Conservation (phyloP, 352 stramenopile species). For the Pythium insidiosum region DNA sequence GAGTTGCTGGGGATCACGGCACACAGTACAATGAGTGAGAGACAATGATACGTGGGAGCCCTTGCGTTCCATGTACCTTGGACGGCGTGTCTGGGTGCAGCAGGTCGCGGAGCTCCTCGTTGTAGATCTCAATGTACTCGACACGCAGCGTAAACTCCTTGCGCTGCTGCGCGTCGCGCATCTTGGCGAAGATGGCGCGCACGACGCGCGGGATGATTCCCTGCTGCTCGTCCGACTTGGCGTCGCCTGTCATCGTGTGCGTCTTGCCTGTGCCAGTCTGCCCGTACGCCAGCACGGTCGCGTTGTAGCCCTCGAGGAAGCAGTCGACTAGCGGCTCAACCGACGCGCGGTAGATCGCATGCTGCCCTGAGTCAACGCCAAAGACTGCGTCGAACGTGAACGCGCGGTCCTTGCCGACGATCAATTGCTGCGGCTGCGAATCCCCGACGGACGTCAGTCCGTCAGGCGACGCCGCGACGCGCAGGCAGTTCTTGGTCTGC, state of each 20-base stretch:
- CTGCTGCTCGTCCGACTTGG: conserved; percentile 42
- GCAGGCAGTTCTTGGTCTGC: conserved; percentile 72
- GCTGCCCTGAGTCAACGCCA: conserved; percentile 58
- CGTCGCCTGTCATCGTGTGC: conserved; percentile 87
- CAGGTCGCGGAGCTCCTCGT: conserved; percentile 95
- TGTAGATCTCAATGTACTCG: conserved; percentile 98
- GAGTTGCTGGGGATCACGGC: no score
- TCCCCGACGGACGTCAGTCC: conserved; percentile 19
- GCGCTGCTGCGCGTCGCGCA: conserved; percentile 28
- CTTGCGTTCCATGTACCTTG: conserved; percentile 36
- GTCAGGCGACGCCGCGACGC: conserved; percentile 41
- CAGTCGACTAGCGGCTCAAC: conserved; percentile 61
- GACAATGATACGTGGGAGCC: no score
- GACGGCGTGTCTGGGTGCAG: conserved; percentile 77
- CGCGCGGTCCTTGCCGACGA: conserved; percentile 74
- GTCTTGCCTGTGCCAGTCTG: conserved; percentile 92
- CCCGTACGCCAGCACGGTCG: conserved; percentile 76
- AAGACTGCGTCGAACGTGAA: conserved; percentile 90
- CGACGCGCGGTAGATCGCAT: conserved; percentile 65
- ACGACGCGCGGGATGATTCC: conserved; percentile 85
- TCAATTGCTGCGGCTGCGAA: conserved; percentile 43
- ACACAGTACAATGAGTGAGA: no score
- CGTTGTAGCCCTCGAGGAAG: conserved; percentile 83
- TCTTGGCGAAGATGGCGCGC: conserved; percentile 62
- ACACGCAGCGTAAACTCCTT: conserved; percentile 87